Conservation (phyloP, 441 rosid genomes). For the Eutrema salsugineum region DNA sequence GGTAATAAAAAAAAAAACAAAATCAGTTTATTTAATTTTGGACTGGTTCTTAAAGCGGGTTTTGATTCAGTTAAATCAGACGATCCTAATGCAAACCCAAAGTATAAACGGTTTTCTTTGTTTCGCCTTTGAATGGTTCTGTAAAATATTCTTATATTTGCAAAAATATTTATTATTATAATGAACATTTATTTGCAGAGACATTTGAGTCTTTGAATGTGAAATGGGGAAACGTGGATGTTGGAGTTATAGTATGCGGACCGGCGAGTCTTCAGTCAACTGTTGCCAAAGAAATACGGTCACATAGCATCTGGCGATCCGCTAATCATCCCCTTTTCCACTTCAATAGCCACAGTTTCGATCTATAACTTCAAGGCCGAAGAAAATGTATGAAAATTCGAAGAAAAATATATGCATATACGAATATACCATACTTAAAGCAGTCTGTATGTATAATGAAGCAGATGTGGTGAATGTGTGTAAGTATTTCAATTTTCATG, state of each 20-base stretch:
- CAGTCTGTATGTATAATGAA: not conserved
- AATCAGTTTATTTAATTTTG: too few relatives aligned
- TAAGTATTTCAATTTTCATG: not conserved
- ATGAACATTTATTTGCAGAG: slow-evolving; percentile 49
- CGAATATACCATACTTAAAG: not conserved
- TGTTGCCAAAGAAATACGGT: slow-evolving; percentile 77
- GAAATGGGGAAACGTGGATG: slow-evolving; percentile 71
- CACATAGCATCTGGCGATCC: slow-evolving; percentile 44
- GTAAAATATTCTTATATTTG: slow-evolving; percentile 16
- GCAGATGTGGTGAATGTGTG: not conserved
- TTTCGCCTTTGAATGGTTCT: not conserved
- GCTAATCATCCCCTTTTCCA: slow-evolving; percentile 53
- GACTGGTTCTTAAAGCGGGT: not conserved
- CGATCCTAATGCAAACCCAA: not conserved
- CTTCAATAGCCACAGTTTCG: slow-evolving; percentile 84
- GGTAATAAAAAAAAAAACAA: too few relatives aligned
- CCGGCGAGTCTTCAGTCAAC: slow-evolving; percentile 68
- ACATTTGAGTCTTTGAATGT: slow-evolving; percentile 48
- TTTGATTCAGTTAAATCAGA: not conserved
- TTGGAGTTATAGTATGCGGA: slow-evolving; percentile 86
- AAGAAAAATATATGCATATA: not conserved
- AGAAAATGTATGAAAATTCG: not conserved
- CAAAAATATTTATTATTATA: slow-evolving; percentile 79
- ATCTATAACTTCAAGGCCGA: slow-evolving; percentile 36
- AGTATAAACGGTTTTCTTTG: not conserved